Evolutionary conservation across 257 asterid genomes (phyloP).

Genomic region (Paraleonurus japonicus): DNA sequence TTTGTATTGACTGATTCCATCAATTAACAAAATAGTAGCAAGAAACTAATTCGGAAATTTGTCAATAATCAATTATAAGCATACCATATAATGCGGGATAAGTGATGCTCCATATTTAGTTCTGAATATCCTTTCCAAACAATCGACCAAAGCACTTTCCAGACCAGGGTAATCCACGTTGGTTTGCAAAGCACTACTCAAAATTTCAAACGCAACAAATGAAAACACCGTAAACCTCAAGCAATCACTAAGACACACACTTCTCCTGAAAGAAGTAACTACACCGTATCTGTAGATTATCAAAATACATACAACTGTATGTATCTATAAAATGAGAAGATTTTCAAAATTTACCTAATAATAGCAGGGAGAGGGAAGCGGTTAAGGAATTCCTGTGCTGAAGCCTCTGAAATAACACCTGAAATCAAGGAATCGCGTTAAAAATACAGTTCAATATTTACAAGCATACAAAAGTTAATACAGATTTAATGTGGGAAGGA

Average conservation of each 20-base stretch:
- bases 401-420: constrained; percentile 70
- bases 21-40: neutral
- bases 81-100: constrained; percentile 89
- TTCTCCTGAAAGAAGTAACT: neutral
- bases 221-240: constrained; percentile 1
- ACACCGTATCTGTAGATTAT: neutral
- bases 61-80: neutral
- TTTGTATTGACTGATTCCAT: neutral
- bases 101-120: constrained; percentile 89
- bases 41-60: neutral
- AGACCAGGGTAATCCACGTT: constrained; percentile 68
- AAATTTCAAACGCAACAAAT: constrained; percentile 14
- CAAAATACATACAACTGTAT: neutral
- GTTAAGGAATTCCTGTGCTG: constrained; percentile 67
- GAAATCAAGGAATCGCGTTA: constrained; percentile 22
- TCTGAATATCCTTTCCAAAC: constrained; percentile 77
- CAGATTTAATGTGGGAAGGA: neutral
- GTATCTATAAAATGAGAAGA: neutral
- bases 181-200: constrained; percentile 74
- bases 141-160: constrained; percentile 68
- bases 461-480: neutral
- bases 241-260: neutral
- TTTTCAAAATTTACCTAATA: constrained; percentile 46
- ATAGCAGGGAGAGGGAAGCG: constrained; percentile 85
- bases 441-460: neutral